Evolutionary conservation across 2,329 filamentous ascomycete genomes (phyloP).

Genomic region (Monosporascus sp.): DNA sequence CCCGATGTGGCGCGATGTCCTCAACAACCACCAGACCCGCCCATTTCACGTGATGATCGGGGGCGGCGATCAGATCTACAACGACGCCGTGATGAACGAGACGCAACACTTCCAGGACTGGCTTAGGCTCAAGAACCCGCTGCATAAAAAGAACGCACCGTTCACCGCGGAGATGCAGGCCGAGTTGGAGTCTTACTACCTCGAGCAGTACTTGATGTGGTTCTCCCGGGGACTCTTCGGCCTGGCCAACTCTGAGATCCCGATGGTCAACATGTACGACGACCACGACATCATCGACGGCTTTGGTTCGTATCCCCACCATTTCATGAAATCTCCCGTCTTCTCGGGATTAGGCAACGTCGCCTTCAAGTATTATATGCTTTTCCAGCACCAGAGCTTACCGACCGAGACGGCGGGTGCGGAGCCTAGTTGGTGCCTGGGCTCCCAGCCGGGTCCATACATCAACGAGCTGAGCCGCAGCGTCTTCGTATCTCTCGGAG

Average conservation of each 20-base stretch:
- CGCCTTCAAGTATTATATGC: conserved; percentile 97
- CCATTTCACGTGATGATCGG: conserved; percentile 99
- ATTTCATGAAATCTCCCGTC: conserved; percentile 85
- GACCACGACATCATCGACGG: conserved; percentile 92
- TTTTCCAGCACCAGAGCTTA: conserved; percentile 95
- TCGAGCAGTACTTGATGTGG: conserved; percentile 87
- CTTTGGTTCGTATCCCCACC: conserved; percentile 86
- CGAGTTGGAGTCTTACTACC: conserved; percentile 82
- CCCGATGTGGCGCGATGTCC: conserved; percentile 91
- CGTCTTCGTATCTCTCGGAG: conserved; percentile 78
- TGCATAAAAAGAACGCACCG: conserved; percentile 71
- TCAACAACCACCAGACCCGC: conserved; percentile 83
- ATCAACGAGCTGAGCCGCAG: conserved; percentile 83
- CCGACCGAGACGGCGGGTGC: conserved; percentile 71
- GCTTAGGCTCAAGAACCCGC: conserved; percentile 73
- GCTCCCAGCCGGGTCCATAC: conserved; percentile 76
- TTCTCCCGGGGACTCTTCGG: conserved; percentile 93
- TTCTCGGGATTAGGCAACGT: conserved; percentile 86
- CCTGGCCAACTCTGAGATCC: conserved; percentile 90
- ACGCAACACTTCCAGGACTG: conserved; percentile 76
- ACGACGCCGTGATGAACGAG: conserved; percentile 74
- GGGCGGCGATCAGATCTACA: conserved; percentile 95
- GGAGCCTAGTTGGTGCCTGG: conserved; percentile 90
- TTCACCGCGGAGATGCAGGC: conserved; percentile 80
- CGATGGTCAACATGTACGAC: conserved; percentile 98